Conservation (phyloP, 2,329 filamentous ascomycete genomes). For the Podosphaera leucotricha region DNA sequence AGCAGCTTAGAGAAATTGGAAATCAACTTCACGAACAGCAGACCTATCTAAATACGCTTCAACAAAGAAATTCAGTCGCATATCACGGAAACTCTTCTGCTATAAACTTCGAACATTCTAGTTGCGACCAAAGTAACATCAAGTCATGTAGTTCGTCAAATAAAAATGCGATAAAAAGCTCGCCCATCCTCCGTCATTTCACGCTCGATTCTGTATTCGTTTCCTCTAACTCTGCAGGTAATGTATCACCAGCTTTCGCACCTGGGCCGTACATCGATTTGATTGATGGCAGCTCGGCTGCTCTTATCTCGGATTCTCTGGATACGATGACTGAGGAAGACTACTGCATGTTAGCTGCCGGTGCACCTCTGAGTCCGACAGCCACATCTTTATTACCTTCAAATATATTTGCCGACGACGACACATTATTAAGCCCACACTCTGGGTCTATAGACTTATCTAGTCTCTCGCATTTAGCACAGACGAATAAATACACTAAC, state of each 20-base stretch:
- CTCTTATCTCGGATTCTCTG: conserved; percentile 15
- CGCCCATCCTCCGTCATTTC: conserved; percentile 11
- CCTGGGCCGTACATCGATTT: conserved; percentile 23
- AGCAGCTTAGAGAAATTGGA: conserved; percentile 11
- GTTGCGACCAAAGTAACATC: conserved; percentile 10
- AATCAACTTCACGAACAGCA: conserved; percentile 7
- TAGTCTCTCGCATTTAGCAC: conserved; percentile 14
- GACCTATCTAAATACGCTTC: conserved; percentile 7
- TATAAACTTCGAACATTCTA: conserved; percentile 14
- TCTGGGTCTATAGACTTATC: conserved; percentile 9
- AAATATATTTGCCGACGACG: conserved; percentile 35
- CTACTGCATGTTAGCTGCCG: conserved; percentile 32
- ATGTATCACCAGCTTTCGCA: conserved; percentile 24
- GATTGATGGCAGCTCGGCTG: conserved; percentile 13
- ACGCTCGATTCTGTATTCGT: conserved; percentile 17
- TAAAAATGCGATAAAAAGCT: conserved; percentile 18
- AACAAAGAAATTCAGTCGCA: conserved; percentile 9
- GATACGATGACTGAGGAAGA: conserved; percentile 34
- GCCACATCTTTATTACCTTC: conserved; percentile 53
- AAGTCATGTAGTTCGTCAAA: conserved; percentile 18
- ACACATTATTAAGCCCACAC: conserved; percentile 24
- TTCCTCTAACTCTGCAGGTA: conserved; percentile 18
- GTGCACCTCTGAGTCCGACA: conserved; percentile 53
- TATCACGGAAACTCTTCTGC: conserved; percentile 15
- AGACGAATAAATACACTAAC: conserved; percentile 17